These are phyloP conservation scores for Vitis cinerea DNA, from an alignment of 164 flowering plant genomes.

Conservation along the genomic window DNA sequence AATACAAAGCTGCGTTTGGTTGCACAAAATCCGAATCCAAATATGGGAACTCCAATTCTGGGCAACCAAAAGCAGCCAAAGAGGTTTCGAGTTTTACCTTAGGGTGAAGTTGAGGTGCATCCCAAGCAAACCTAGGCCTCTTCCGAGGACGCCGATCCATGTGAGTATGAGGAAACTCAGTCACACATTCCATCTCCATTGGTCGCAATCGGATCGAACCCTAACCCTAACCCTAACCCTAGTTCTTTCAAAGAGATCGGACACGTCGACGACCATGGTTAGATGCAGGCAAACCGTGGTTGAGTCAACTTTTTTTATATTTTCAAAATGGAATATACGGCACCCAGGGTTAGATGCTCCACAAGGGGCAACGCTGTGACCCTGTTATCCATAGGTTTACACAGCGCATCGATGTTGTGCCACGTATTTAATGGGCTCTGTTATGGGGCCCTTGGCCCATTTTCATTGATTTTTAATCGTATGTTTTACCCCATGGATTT, in stretches of 20 bases:
- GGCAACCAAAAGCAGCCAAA: not conserved
- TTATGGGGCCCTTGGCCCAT: too few species aligned
- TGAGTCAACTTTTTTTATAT: not conserved
- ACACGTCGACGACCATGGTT: conserved; percentile 11
- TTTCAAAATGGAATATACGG: too few species aligned
- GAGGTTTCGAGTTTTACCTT: conserved; percentile 39
- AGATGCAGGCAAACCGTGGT: conserved; percentile 5
- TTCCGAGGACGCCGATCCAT: conserved; percentile 74
- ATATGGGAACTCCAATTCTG: not conserved
- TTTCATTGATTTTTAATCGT: too few species aligned
- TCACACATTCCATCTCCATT: conserved; percentile 31
- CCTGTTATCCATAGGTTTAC: too few species aligned
- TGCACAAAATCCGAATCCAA: not conserved
- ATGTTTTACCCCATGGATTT: too few species aligned
- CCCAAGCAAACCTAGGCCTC: conserved; percentile 65
- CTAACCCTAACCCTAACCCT: conserved; percentile 9
- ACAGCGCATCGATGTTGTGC: too few species aligned
- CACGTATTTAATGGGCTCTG: too few species aligned
- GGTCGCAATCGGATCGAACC: not conserved
- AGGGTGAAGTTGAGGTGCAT: conserved; percentile 27
- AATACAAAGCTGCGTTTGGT: not conserved
- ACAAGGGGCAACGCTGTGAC: too few species aligned
- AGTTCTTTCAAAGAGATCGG: conserved; percentile 1
- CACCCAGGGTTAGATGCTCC: too few species aligned
- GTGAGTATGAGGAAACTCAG: conserved; percentile 26